Percentiles rank a stretch among this genome's conserved stretches.
Evolutionary conservation across 2,329 filamentous ascomycete genomes (phyloP).

Genomic region (Colletotrichum phormii): DNA sequence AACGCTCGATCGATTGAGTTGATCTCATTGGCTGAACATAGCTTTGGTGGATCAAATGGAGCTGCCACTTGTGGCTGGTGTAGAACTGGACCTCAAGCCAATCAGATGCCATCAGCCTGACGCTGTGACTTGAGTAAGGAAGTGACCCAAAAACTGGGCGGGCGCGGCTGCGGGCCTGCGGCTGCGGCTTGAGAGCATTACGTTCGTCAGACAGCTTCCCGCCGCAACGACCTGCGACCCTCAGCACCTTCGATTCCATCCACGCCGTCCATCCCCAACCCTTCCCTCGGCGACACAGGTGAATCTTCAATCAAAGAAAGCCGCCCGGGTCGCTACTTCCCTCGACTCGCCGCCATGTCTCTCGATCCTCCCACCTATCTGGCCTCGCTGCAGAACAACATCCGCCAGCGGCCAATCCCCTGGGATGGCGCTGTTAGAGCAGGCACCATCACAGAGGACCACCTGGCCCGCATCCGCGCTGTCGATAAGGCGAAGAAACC

Average conservation of each 20-base stretch:
- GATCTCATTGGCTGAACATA: conserved; percentile 1
- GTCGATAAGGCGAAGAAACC: conserved; percentile 92
- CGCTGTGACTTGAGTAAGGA: conserved; percentile 32
- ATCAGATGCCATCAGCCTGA: conserved; percentile 24
- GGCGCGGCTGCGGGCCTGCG: conserved; percentile 30
- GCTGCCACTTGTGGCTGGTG: conserved; percentile 27
- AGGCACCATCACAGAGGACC: conserved; percentile 92
- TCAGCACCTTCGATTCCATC: conserved; percentile 28
- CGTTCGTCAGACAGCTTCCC: conserved; percentile 32
- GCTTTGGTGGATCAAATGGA: conserved; percentile 9
- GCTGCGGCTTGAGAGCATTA: conserved; percentile 24
- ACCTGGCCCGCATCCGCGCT: conserved; percentile 94
- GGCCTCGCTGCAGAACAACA: conserved; percentile 92
- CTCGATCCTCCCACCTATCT: conserved; percentile 91
- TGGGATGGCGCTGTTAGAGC: conserved; percentile 97
- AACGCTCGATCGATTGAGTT: neutral
- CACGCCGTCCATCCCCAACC: conserved; percentile 8
- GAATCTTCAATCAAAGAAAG: conserved; percentile 29
- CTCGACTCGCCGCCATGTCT: conserved; percentile 71
- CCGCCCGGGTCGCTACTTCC: conserved; percentile 27
- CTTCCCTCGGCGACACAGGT: conserved; percentile 28
- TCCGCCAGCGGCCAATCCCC: conserved; percentile 92
- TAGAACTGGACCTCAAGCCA: conserved; percentile 17
- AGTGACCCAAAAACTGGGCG: conserved; percentile 23
- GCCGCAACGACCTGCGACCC: conserved; percentile 26